These are phyloP conservation scores for Myxozyma monticola DNA, from an alignment of 805 yeast species.

Conservation along the genomic window DNA sequence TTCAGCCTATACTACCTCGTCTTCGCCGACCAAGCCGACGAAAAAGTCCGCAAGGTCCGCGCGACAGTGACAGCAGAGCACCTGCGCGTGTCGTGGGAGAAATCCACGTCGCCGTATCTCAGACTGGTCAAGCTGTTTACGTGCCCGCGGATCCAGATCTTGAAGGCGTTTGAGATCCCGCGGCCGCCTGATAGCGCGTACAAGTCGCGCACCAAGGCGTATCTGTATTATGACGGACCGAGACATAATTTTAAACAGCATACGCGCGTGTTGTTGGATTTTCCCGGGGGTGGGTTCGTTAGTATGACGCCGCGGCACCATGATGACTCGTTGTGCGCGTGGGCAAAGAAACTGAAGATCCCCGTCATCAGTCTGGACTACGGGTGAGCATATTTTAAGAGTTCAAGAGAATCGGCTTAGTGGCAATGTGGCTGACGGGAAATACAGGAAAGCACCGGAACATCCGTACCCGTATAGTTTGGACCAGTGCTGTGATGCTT, in stretches of 20 bases:
- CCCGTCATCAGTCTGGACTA: conserved; percentile 32
- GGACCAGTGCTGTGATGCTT: conserved; percentile 36
- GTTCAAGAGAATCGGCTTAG: too few relatives aligned
- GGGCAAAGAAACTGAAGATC: conserved; percentile 30
- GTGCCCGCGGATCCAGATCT: conserved; percentile 29
- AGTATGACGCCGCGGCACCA: conserved; percentile 34
- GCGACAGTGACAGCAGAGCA: conserved; percentile 34
- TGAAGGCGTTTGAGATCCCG: conserved; percentile 25
- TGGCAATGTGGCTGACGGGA: not conserved
- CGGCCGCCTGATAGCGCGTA: conserved; percentile 33
- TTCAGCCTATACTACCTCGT: conserved; percentile 34
- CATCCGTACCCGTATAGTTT: conserved; percentile 35
- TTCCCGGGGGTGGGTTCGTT: conserved; percentile 39
- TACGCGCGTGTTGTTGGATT: conserved; percentile 27
- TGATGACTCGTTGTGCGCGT: conserved; percentile 32
- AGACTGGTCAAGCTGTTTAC: conserved; percentile 18
- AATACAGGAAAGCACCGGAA: conserved; percentile 34
- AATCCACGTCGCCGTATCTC: conserved; percentile 33
- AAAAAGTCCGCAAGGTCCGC: conserved; percentile 34
- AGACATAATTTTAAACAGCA: conserved; percentile 29
- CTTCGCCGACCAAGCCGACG: conserved; percentile 38
- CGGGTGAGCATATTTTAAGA: conserved; percentile 28
- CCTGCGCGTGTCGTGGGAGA: conserved; percentile 37
- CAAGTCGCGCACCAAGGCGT: conserved; percentile 25
- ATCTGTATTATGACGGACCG: conserved; percentile 36